Conservation (phyloP, 2,329 filamentous ascomycete species). For the Dactylellina cionopaga region DNA sequence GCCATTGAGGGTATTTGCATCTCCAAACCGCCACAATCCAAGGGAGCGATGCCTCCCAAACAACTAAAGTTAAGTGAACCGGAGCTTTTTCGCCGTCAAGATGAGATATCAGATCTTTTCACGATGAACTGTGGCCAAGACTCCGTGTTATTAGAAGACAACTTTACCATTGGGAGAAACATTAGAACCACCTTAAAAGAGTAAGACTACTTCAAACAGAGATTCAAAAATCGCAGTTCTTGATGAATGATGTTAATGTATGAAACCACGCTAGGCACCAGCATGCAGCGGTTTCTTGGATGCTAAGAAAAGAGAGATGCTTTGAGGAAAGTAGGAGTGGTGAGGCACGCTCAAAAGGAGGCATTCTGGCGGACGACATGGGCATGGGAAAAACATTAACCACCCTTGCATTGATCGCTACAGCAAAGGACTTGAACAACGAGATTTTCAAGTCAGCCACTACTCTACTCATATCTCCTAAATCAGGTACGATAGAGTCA, state of each 20-base stretch:
- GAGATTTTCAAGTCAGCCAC: constrained; percentile 46
- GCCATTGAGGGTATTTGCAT: background rate
- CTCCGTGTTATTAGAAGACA: background rate
- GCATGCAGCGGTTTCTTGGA: background rate
- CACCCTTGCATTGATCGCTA: constrained; percentile 57
- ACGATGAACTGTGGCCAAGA: background rate
- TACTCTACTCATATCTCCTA: background rate
- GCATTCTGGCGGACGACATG: constrained; percentile 61
- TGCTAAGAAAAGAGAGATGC: constrained; percentile 1
- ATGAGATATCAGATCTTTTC: constrained; percentile 29
- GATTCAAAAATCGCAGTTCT: too few relatives aligned
- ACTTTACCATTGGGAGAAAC: background rate
- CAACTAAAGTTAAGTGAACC: background rate
- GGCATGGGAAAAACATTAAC: constrained; percentile 60
- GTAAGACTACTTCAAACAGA: too few relatives aligned
- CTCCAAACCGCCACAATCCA: background rate
- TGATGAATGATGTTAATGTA: too few relatives aligned
- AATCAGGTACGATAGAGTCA: background rate
- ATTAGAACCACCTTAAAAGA: background rate
- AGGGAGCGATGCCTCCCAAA: background rate
- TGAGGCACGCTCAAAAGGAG: constrained; percentile 51
- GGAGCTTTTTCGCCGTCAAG: background rate
- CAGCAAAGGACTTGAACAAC: constrained; percentile 7
- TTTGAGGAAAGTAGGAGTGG: background rate
- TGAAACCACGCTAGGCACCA: constrained; percentile 25